Evolutionary conservation across 2,329 filamentous ascomycete species (phyloP).

Genomic region (Paradendryphiella salina): DNA sequence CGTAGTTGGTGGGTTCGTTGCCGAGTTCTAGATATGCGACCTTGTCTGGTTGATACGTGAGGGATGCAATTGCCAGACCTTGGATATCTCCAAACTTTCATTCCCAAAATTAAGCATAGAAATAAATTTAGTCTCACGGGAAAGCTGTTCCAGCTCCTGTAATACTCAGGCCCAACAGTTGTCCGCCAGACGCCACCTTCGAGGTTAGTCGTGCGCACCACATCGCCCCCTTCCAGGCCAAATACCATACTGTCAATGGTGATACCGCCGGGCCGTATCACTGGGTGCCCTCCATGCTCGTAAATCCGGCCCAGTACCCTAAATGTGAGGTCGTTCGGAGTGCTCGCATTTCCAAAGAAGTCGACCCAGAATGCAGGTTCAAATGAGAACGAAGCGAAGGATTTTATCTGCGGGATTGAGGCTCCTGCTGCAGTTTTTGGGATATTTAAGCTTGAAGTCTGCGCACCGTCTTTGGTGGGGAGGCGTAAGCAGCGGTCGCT

Average conservation of each 20-base stretch:
- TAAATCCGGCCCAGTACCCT: slow-evolving; percentile 7
- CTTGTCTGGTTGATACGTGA: slow-evolving; percentile 13
- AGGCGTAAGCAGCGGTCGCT: background rate
- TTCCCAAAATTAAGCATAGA: slow-evolving; percentile 19
- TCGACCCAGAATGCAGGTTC: slow-evolving; percentile 19
- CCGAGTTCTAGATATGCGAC: slow-evolving; percentile 15
- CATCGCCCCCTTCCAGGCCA: slow-evolving; percentile 5
- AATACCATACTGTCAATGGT: slow-evolving; percentile 19
- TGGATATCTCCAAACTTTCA: slow-evolving; percentile 12
- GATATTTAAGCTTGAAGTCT: background rate
- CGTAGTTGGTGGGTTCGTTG: slow-evolving; percentile 17
- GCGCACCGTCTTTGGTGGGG: background rate
- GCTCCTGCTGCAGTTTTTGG: slow-evolving; percentile 9
- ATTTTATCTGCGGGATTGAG: slow-evolving; percentile 16
- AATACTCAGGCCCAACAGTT: slow-evolving; percentile 13
- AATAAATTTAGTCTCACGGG: slow-evolving; percentile 13
- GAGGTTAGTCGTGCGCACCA: slow-evolving; percentile 13
- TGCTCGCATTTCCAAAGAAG: slow-evolving; percentile 17
- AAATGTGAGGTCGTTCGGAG: slow-evolving; percentile 11
- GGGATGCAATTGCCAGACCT: slow-evolving; percentile 11
- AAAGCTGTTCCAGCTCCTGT: slow-evolving; percentile 18
- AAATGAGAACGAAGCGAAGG: slow-evolving; percentile 17
- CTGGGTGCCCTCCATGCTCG: slow-evolving; percentile 14
- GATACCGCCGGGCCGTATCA: slow-evolving; percentile 15
- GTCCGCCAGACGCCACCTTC: slow-evolving; percentile 15